Percentiles rank a stretch among this genome's conserved stretches.
These are phyloP conservation scores for Ocimum tenuiflorum DNA, from an alignment of 257 asterid genomes.

Conservation along the genomic window DNA sequence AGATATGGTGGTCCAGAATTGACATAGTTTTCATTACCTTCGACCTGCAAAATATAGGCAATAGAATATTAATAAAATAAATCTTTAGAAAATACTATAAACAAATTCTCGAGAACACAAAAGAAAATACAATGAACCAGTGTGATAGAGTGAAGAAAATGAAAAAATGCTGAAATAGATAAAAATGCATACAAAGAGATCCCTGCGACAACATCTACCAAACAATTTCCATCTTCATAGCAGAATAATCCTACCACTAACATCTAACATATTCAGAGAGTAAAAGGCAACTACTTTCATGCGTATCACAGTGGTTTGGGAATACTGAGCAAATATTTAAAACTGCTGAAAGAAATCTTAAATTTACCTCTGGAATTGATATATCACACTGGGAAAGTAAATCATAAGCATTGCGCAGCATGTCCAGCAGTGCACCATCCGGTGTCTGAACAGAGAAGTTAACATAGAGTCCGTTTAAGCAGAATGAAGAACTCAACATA, in stretches of 20 bases:
- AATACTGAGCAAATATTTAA: neutral
- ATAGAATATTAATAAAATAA: conserved; percentile 6
- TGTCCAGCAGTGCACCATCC: conserved; percentile 90
- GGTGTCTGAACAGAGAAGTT: conserved; percentile 76
- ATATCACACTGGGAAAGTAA: conserved; percentile 75
- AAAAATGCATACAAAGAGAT: too few relatives aligned
- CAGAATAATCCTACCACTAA: too few relatives aligned
- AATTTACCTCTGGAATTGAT: conserved; percentile 65
- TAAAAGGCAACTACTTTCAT: too few relatives aligned
- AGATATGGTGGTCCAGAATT: conserved; percentile 92
- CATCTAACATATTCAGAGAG: too few relatives aligned
- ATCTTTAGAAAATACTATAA: conserved; percentile 1
- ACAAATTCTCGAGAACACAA: neutral
- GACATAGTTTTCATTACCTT: conserved; percentile 60
- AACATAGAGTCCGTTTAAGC: neutral
- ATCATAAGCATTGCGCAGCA: conserved; percentile 95
- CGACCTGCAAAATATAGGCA: conserved; percentile 42
- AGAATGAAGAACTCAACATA: neutral
- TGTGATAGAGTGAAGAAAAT: too few relatives aligned
- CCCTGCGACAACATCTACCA: too few relatives aligned
- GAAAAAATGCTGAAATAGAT: too few relatives aligned
- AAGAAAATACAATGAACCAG: conserved; percentile 12
- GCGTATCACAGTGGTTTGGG: neutral
- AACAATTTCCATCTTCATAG: too few relatives aligned
- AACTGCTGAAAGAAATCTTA: conserved; percentile 10